Conservation (phyloP, 805 yeast species). For the Wickerhamiella domercqiae region DNA sequence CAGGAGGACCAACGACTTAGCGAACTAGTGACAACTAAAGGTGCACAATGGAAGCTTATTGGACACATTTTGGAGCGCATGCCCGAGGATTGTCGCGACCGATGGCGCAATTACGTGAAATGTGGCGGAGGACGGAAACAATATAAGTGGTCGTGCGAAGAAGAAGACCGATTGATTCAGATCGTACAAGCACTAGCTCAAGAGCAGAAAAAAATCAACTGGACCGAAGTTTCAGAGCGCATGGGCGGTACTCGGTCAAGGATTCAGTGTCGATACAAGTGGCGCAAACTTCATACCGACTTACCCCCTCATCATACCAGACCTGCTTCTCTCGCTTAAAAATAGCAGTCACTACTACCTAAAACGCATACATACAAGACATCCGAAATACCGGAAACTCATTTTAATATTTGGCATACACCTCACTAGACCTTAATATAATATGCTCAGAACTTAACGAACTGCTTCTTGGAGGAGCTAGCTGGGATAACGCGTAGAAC, state of each 20-base stretch:
- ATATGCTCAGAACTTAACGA: conserved; percentile 74
- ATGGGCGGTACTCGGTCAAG: conserved; percentile 84
- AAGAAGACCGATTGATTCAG: conserved; percentile 46
- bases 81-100: conserved; percentile 96
- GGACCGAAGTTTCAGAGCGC: conserved; percentile 81
- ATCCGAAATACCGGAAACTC: no score
- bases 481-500: conserved; percentile 90
- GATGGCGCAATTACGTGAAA: conserved; percentile 91
- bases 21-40: conserved; percentile 45
- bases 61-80: conserved; percentile 71
- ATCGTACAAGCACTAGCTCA: conserved; percentile 36
- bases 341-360: no score
- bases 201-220: conserved; percentile 40
- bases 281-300: conserved; percentile 84
- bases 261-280: conserved; percentile 89
- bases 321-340: not conserved
- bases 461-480: conserved; percentile 76
- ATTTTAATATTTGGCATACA: no score
- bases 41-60: conserved; percentile 78
- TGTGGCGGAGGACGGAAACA: conserved; percentile 67
- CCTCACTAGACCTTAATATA: no score
- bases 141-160: conserved; percentile 66
- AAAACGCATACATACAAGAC: no score
- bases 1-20: conserved; percentile 63
- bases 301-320: conserved; percentile 7